Evolutionary conservation across 352 stramenopile genomes (phyloP).

Genomic region (Globisporangium splendens): DNA sequence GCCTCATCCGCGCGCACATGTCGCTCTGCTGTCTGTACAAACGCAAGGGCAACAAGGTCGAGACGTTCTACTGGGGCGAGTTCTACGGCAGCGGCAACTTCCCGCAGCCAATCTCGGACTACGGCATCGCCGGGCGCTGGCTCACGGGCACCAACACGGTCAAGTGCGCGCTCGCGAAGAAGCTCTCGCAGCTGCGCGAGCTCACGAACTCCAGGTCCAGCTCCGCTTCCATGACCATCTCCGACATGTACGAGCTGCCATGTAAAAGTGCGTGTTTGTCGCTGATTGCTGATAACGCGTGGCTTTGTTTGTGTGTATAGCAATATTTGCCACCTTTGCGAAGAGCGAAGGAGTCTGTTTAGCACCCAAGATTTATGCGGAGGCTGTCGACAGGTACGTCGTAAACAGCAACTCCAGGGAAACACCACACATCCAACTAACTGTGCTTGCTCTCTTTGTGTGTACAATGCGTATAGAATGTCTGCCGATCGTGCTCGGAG

Average conservation of each 20-base stretch:
- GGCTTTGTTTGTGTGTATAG: constrained; percentile 13
- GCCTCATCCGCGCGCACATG: no score
- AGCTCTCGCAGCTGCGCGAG: not conserved
- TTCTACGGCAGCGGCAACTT: no score
- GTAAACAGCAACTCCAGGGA: not conserved
- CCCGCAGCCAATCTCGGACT: no score
- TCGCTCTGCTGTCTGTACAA: no score
- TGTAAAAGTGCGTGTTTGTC: not conserved
- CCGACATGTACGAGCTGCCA: constrained; percentile 2
- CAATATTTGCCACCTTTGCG: constrained; percentile 1
- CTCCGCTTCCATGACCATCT: constrained; percentile 3
- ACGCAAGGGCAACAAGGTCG: no score
- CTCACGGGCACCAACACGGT: no score
- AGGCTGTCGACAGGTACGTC: constrained; percentile 27
- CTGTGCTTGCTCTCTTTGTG: not conserved
- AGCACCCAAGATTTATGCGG: constrained; percentile 15
- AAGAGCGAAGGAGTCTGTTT: constrained; percentile 1
- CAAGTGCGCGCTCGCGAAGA: no score
- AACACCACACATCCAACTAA: not conserved
- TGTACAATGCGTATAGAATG: constrained; percentile 35
- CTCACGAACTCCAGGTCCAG: not conserved
- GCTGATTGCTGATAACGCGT: not conserved
- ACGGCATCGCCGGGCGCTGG: no score
- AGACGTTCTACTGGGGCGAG: no score
- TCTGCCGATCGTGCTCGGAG: constrained; percentile 45